phyloP scores from a whole-genome alignment of 768 basidiomycete species.

The Leccinum rimulosum region DNA sequence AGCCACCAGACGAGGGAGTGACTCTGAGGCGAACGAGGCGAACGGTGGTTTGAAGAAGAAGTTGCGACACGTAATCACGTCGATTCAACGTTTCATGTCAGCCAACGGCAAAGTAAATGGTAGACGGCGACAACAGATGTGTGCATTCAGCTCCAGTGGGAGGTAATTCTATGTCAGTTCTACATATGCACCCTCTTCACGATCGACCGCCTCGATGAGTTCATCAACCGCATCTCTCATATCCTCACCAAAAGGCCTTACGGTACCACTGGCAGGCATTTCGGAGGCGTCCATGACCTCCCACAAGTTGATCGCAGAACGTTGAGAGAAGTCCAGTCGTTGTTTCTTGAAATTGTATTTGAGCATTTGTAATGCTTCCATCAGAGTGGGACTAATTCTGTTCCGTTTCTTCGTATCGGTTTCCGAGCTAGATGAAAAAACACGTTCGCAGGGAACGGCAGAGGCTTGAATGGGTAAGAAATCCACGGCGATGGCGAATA shows the following conservation, averaged over 20 bases:
- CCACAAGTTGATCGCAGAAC: neutral
- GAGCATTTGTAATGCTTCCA: neutral
- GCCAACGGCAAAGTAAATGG: too few relatives aligned
- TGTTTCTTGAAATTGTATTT: neutral
- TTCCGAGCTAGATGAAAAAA: too few relatives aligned
- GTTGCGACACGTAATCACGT: too few relatives aligned
- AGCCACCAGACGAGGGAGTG: neutral
- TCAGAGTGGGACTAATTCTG: neutral
- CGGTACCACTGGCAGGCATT: neutral
- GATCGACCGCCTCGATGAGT: neutral
- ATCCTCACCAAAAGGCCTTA: neutral
- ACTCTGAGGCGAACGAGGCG: too few relatives aligned
- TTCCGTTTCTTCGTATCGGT: neutral
- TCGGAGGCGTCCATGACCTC: neutral
- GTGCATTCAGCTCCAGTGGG: neutral
- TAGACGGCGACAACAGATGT: neutral
- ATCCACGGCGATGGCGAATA: neutral
- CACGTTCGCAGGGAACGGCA: neutral
- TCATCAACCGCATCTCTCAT: neutral
- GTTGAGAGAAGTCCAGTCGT: neutral
- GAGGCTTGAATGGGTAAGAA: neutral
- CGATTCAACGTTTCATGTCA: too few relatives aligned
- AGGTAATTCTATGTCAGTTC: neutral
- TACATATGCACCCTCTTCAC: neutral
- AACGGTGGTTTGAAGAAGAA: too few relatives aligned